Percentiles rank a stretch among this genome's conserved stretches.
These are phyloP conservation scores for Sugiyamaella xylanicola DNA, from an alignment of 1,139 yeast species.

Conservation along the genomic window DNA sequence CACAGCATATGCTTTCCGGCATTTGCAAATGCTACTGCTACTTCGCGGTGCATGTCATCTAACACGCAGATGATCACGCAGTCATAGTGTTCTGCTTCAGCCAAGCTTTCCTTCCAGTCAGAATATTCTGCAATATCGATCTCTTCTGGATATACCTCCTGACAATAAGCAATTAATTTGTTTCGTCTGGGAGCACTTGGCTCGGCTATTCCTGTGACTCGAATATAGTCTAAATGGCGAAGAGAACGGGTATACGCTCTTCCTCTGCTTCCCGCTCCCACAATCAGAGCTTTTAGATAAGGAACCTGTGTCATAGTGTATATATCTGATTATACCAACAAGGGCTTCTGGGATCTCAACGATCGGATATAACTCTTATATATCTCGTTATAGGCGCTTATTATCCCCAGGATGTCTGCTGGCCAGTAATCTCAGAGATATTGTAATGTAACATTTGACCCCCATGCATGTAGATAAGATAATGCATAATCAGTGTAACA, in stretches of 20 bases:
- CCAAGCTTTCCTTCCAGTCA: constrained; percentile 30
- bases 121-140: constrained; percentile 26
- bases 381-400: background rate
- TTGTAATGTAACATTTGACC: background rate
- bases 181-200: constrained; percentile 28
- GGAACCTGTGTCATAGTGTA: constrained; percentile 23
- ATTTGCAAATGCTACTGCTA: constrained; percentile 36
- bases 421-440: background rate
- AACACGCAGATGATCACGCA: constrained; percentile 33
- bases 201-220: constrained; percentile 33
- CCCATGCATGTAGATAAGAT: background rate
- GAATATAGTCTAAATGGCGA: constrained; percentile 28
- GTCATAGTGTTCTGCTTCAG: constrained; percentile 30
- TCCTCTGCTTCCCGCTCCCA: constrained; percentile 36
- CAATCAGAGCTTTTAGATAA: constrained; percentile 25
- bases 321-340: background rate
- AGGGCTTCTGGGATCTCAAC: no score
- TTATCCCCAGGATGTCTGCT: no score
- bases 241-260: constrained; percentile 32
- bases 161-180: constrained; percentile 22
- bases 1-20: constrained; percentile 35
- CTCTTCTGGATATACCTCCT: constrained; percentile 2
- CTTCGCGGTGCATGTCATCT: constrained; percentile 36
- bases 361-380: background rate
- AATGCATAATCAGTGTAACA: background rate